Base-by-base conservation (phyloP, 2,329 filamentous ascomycete species). In the Stachybotrys chartarum region DNA sequence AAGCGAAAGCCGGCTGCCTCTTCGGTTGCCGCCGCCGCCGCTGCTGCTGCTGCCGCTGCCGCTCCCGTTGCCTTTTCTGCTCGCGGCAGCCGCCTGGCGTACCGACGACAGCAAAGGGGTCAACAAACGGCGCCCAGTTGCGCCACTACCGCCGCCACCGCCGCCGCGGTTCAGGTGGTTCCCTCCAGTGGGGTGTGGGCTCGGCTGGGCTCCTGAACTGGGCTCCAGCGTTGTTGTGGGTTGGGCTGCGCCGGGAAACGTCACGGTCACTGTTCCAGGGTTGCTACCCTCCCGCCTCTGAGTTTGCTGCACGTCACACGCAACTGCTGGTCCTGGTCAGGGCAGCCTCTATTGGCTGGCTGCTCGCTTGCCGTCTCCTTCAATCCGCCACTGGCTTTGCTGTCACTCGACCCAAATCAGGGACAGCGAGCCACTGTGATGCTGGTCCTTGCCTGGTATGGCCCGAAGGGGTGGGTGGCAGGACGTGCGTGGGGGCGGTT, bases 141-240 rank as follows among this genome's bases (percentile, higher is more conserved):
- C 42, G 31, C 57, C 57, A 56, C 61, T 61, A 49, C 24, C 24
- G 24, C 24, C 24, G 24, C 24, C 24, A 4, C 24, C 24, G 24
- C 24, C 24, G 35, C 35, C 35, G 8, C 35, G 35, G 10, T 42
- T 24, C 55, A 55, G 56, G 51, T 54, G 49, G 52, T 51, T 24
- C 47, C 47, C 30, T 53, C 55, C 54, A 51, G 51, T 57, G 55
- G 55, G 55, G 57, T 61, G 61, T 54, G 53, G 55, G 47, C 50
- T 52, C 54, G 55, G 51, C 55, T 54, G 35, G 57, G 53, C 52
- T 44, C 49, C 35, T 10, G 35, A 42, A 42, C 35, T 14, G 30
- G 49, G 49, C 49, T 51, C 49, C 49, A 51, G 49, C 49, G 8
- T 42, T 42, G 35, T 42, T 42, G 24, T 24, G 47, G 53, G 53